Base-by-base conservation (phyloP, 352 stramenopile genomes). In the Globisporangium barbulae region DNA sequence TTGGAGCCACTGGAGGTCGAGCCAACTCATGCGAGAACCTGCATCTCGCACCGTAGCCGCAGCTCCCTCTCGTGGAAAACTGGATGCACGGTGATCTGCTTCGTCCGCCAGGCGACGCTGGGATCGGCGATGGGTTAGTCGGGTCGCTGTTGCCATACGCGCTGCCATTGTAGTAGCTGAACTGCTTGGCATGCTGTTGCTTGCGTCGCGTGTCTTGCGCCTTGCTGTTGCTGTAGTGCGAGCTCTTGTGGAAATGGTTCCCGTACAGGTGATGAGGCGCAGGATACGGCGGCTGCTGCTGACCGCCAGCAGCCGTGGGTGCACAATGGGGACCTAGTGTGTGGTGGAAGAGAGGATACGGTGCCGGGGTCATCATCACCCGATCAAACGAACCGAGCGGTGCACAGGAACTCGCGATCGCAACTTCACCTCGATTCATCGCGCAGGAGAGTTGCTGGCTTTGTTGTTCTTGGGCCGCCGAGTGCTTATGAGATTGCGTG, bases 11-110 rank as follows among this genome's bases (percentile, higher is more conserved):
- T 3, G 25, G 9, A 5, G 31, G 41, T 6, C 39, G 50, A 12
- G 15, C 54, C 3, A 65, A 21, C 5, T 86, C 74, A 52, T 93
- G 85, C 0, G 75, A 85, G 49, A 78, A 93, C 47, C 65, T 82
- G 59, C 85, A 93, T 15, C 73, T 75, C 35, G 60, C 52, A 5
- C 83, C 85, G 33, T 85, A 91, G 3, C 30, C 37, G 41, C 85
- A 93, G 5, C 53, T 74, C 21, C 74, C 80, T 28, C 64, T 63
- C 0, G 71, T 67, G 3, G 71, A 30, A 56, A 88, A 89, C 50
- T 80, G 79, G 7, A 77, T 63, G 55, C 82, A 91, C 17, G 33
- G 15, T 15, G 59, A 41, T 45, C 17, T 57, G 21, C 8, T 39
- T 48, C 22, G 45, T 28, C 42, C 39, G 19, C 10, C 61, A n/a